Evolutionary conservation across 2,329 filamentous ascomycete species (phyloP), one percentile per base, ranked within the genome.

Genomic region (Camillea tinctor): DNA sequence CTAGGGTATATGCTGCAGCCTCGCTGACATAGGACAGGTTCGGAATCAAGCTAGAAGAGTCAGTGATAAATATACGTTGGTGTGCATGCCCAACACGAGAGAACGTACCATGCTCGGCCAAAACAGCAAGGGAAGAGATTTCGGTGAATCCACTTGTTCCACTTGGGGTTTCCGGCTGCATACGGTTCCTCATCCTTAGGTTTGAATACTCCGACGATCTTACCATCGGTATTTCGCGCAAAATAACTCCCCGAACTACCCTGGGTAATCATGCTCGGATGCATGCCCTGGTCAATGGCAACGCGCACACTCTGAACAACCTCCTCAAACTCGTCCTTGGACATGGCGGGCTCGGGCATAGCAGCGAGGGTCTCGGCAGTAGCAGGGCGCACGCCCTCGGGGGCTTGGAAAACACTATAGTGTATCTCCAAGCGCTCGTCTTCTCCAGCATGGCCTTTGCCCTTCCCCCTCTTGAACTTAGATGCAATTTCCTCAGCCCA

Each of bases 131-230:
- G 95, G 69, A 99, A 98, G 65, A 99, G 74, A 74, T 99, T 99
- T 65, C 95, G 85, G 75, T 99, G 95, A 79, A 99, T 93, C 95
- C 95, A 99, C 77, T 99, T 99, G 69, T 96, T 98, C 94, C 94
- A 98, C 75, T 99, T 99, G 5, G 95, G 95, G 73, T 99, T 99
- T 68, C 92, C 90, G 30, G 92, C 95, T 1, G 95, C 95, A 73
- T 97, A 99, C 0, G 95, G 95, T 75, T 99, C 96, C 78, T 99
- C 95, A 69, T 99, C 95, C 77, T 99, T 99, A 50, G 95, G 95
- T 75, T 99, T 99, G 79, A 99, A 99, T 4, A 99, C 95, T 40
- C 93, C 95, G 3, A 99, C 92, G 17, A 97, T 92, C 79, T 96
- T 97, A 55, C 95, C 95, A 59, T 94, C 89, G 1, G 86, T 86